Evolutionary conservation across 1,284 basidiomycete genomes (phyloP).

Genomic region (Heterobasidion annosum): DNA sequence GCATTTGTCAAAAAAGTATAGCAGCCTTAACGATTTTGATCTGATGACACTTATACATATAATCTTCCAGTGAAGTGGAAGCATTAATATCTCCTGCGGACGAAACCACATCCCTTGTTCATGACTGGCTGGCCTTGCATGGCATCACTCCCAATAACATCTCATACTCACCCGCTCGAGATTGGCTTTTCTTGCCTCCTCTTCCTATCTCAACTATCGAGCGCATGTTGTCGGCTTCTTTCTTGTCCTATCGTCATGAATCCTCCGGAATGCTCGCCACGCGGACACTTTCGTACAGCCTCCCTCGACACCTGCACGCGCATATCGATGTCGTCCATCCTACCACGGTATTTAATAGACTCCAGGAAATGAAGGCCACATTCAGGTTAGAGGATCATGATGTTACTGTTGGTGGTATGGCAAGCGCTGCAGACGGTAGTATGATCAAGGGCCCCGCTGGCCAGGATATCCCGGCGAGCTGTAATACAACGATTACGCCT

Average conservation of each 20-base stretch:
- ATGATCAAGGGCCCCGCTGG: neutral
- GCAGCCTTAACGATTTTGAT: conserved; percentile 22
- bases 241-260: conserved; percentile 22
- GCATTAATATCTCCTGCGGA: conserved; percentile 23
- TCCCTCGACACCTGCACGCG: conserved; percentile 21
- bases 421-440: neutral
- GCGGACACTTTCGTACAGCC: conserved; percentile 28
- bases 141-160: conserved; percentile 15
- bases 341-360: conserved; percentile 10
- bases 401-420: neutral
- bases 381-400: neutral
- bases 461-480: conserved; percentile 1
- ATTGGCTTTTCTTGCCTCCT: conserved; percentile 13
- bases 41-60: conserved; percentile 11
- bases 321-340: conserved; percentile 26
- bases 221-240: conserved; percentile 21
- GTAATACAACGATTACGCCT: conserved; percentile 12
- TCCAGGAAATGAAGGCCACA: neutral
- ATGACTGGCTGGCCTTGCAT: conserved; percentile 20
- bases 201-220: conserved; percentile 20
- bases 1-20: neutral
- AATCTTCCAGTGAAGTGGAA: conserved; percentile 18
- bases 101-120: conserved; percentile 20
- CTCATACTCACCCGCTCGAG: conserved; percentile 14
- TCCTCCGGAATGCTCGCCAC: conserved; percentile 18